phyloP scores from a whole-genome alignment of 768 basidiomycete genomes.

The Collybia nuda region DNA sequence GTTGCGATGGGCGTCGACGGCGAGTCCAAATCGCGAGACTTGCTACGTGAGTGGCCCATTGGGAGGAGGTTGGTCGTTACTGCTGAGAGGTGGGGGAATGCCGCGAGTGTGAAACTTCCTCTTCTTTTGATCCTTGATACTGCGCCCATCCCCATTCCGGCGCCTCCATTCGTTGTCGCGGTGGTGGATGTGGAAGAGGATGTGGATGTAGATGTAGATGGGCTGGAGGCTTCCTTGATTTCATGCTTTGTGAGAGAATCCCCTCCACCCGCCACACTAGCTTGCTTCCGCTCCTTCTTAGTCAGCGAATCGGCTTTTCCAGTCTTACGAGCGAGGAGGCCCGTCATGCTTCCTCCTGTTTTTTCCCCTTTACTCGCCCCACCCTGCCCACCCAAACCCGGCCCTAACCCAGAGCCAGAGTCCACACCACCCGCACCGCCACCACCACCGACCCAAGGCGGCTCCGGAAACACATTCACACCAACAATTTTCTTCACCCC shows the following conservation, averaged over 20 bases:
- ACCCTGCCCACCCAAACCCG: background rate
- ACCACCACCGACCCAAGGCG: too few relatives aligned
- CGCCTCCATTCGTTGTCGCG: too few relatives aligned
- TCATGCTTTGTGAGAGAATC: too few relatives aligned
- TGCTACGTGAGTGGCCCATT: slow-evolving; percentile 8
- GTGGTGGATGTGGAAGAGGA: too few relatives aligned
- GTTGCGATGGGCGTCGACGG: background rate
- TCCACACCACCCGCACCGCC: too few relatives aligned
- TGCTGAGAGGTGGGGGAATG: slow-evolving; percentile 10
- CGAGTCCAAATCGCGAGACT: slow-evolving; percentile 3
- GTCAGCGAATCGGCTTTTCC: background rate
- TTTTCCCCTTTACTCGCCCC: background rate
- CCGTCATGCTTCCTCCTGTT: background rate
- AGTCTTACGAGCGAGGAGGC: too few relatives aligned
- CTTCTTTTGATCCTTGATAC: background rate
- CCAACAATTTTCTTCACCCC: slow-evolving; percentile 4
- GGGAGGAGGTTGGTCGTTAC: slow-evolving; percentile 7
- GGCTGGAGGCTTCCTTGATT: too few relatives aligned
- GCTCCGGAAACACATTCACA: slow-evolving; percentile 11
- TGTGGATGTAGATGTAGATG: too few relatives aligned
- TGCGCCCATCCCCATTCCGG: background rate
- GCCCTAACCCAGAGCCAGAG: too few relatives aligned
- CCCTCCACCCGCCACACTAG: background rate
- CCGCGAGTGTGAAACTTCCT: slow-evolving; percentile 10
- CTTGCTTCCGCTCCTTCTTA: background rate